Conservation (phyloP, 331 rosid genomes). For the Rhamnella rubrinervis region DNA sequence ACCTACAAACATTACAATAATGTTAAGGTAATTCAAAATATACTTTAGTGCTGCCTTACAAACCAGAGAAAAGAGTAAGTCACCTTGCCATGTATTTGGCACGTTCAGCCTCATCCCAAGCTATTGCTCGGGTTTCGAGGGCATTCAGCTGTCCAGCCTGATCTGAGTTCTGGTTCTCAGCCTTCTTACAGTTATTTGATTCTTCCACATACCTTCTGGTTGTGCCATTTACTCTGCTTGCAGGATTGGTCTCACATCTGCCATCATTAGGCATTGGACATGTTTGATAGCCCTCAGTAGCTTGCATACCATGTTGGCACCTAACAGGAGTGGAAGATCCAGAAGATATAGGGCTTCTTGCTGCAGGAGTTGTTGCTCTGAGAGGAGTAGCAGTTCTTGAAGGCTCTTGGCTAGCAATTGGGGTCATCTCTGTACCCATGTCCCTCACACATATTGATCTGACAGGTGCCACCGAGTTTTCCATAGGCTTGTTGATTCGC, state of each 20-base stretch:
- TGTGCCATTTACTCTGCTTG: conserved; percentile 24
- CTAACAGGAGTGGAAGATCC: conserved; percentile 78
- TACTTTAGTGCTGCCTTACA: background rate
- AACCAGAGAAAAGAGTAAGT: conserved; percentile 9
- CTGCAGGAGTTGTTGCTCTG: conserved; percentile 75
- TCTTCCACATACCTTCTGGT: conserved; percentile 42
- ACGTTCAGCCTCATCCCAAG: conserved; percentile 98
- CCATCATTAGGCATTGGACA: conserved; percentile 22
- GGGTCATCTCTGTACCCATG: conserved; percentile 99
- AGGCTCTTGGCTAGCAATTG: conserved; percentile 88
- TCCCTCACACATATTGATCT: conserved; percentile 86
- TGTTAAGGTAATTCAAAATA: background rate
- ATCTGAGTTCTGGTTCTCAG: conserved; percentile 43
- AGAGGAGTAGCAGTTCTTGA: conserved; percentile 90
- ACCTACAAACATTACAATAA: conserved; percentile 43
- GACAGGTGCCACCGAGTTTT: conserved; percentile 39
- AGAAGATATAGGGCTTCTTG: conserved; percentile 72
- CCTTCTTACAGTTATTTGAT: conserved; percentile 36
- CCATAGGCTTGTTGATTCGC: conserved; percentile 52
- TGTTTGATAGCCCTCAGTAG: conserved; percentile 34
- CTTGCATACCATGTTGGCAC: conserved; percentile 47
- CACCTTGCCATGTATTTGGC: conserved; percentile 92
- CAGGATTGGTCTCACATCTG: conserved; percentile 26
- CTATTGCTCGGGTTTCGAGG: conserved; percentile 75
- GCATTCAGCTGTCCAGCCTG: conserved; percentile 48